These are phyloP conservation scores for Ophiocordyceps camponoti-leonardi DNA, from an alignment of 2,329 filamentous ascomycete species.

Conservation along the genomic window DNA sequence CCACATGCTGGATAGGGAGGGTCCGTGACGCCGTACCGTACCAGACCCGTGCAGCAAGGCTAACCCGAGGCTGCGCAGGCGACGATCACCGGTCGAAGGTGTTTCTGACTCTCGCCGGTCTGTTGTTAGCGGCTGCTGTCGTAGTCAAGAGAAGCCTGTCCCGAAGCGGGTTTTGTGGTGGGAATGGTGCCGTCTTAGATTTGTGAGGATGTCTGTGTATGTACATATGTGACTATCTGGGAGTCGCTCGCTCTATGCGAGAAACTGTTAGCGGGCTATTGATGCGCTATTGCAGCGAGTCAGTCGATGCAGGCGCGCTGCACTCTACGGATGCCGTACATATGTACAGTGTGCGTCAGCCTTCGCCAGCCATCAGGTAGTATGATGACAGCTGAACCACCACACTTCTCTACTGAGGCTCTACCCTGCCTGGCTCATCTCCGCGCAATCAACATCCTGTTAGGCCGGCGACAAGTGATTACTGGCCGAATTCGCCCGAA, in stretches of 20 bases:
- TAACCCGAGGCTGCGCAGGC: conserved; percentile 6
- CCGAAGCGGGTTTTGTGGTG: background rate
- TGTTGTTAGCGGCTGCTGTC: background rate
- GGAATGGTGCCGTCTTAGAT: background rate
- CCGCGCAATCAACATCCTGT: background rate
- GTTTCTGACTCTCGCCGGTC: conserved; percentile 7
- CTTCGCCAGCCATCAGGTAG: too few species aligned
- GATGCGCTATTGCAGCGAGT: background rate
- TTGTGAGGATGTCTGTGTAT: background rate
- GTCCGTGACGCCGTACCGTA: conserved; percentile 7
- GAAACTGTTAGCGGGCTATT: background rate
- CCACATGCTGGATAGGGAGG: conserved; percentile 26
- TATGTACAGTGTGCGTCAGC: background rate
- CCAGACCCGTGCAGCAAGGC: background rate
- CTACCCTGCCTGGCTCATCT: background rate
- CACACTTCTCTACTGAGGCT: too few species aligned
- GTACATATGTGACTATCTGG: too few species aligned
- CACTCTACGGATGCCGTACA: background rate
- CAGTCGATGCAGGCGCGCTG: background rate
- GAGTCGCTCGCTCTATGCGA: background rate
- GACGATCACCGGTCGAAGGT: conserved; percentile 12
- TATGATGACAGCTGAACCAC: background rate
- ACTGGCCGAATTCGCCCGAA: background rate
- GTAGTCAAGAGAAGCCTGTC: background rate
- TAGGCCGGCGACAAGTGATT: background rate